phyloP scores from a whole-genome alignment of 169 alveolate genomes.

The Perkinsus chesapeaki region DNA sequence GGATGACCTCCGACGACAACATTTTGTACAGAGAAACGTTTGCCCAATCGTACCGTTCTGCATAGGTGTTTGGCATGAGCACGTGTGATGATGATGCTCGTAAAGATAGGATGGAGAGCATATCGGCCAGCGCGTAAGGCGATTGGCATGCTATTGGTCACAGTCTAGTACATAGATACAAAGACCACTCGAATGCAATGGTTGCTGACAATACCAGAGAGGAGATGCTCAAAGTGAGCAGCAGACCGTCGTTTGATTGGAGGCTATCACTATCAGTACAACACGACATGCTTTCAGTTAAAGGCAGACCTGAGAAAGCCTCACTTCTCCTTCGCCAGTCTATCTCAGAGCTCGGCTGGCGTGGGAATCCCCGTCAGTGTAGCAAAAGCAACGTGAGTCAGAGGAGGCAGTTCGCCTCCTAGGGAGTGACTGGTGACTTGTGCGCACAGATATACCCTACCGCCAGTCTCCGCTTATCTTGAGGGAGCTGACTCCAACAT shows the following conservation, averaged over 20 bases:
- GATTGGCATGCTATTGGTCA: background rate
- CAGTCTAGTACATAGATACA: background rate
- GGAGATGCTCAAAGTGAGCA: background rate
- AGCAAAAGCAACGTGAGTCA: background rate
- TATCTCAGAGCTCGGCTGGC: background rate
- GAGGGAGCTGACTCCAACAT: background rate
- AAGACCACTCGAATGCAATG: background rate
- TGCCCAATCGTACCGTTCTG: background rate
- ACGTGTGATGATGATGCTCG: background rate
- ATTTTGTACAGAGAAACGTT: background rate
- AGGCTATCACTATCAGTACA: background rate
- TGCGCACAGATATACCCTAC: background rate
- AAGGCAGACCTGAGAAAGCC: background rate
- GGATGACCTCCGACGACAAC: background rate
- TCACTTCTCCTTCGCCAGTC: background rate
- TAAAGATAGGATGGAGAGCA: background rate
- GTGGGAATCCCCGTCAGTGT: background rate
- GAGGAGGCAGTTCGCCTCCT: background rate
- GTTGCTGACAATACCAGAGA: background rate
- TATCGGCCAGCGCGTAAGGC: background rate
- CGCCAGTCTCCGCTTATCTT: background rate
- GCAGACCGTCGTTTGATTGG: background rate
- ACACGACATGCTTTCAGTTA: background rate
- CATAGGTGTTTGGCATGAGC: background rate
- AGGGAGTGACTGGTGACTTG: background rate